Percentiles rank a stretch among this genome's conserved stretches.
Evolutionary conservation across 495 filamentous ascomycete genomes (phyloP).

Genomic region (Annulohypoxylon maeteangense): DNA sequence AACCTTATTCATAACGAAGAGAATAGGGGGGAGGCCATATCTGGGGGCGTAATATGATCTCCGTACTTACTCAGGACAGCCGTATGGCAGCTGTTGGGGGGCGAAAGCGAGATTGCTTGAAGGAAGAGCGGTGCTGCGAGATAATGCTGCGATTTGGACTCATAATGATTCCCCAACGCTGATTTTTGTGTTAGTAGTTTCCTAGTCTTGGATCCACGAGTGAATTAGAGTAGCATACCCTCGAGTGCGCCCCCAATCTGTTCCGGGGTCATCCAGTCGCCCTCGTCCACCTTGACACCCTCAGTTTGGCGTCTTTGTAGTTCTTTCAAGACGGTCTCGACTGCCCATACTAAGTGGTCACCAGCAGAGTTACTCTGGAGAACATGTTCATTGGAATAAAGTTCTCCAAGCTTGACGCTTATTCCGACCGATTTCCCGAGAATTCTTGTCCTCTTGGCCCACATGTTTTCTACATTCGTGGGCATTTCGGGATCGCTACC

Average conservation of each 20-base stretch:
- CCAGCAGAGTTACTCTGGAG: constrained; percentile 73
- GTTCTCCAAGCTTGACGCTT: constrained; percentile 81
- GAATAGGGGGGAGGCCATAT: background rate
- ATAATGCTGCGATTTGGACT: constrained; percentile 72
- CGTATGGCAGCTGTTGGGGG: constrained; percentile 64
- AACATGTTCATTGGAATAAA: constrained; percentile 73
- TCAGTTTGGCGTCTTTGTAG: constrained; percentile 70
- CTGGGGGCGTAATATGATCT: background rate
- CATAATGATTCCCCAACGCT: constrained; percentile 80
- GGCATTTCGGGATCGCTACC: constrained; percentile 42
- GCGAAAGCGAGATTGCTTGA: constrained; percentile 79
- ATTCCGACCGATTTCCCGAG: constrained; percentile 78
- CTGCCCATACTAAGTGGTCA: constrained; percentile 78
- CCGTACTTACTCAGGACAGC: constrained; percentile 72
- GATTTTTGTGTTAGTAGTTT: constrained; percentile 18
- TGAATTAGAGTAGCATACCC: constrained; percentile 54
- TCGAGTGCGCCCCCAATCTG: constrained; percentile 79
- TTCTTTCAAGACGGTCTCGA: constrained; percentile 82
- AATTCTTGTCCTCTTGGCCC: constrained; percentile 73
- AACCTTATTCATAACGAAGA: background rate
- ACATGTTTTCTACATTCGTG: constrained; percentile 55
- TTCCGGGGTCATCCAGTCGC: constrained; percentile 77
- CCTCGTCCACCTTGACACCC: constrained; percentile 70
- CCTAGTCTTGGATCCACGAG: background rate
- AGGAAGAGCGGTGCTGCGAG: constrained; percentile 90